A percentile compares a stretch with the other conserved stretches of the same genome.
phyloP scores from a whole-genome alignment of 202 grass and related monocot species.

The Alloteropsis angusta region DNA sequence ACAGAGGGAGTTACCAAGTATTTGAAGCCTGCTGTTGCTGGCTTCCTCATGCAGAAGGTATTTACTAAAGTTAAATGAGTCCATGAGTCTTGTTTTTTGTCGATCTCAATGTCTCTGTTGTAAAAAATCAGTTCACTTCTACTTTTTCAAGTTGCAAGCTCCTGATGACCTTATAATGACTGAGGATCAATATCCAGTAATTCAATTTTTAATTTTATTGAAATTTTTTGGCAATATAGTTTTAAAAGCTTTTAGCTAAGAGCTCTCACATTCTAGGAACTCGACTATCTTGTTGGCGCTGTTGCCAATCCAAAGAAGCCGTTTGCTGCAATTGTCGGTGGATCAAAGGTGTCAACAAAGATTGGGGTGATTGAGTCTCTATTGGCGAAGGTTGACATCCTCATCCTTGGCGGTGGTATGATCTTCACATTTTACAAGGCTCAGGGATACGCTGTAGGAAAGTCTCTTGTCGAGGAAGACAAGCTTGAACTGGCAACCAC shows the following conservation, averaged over 20 bases:
- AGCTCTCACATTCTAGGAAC: conserved; percentile 39
- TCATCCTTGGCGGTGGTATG: conserved; percentile 71
- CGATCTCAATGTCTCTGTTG: neutral
- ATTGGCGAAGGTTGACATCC: conserved; percentile 60
- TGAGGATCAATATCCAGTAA: neutral
- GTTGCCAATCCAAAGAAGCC: conserved; percentile 60
- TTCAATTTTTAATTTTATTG: neutral
- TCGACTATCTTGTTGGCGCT: conserved; percentile 66
- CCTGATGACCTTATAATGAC: neutral
- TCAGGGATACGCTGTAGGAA: conserved; percentile 51
- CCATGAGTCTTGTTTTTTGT: neutral
- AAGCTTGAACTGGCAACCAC: conserved; percentile 54
- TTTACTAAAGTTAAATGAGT: neutral
- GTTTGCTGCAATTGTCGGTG: conserved; percentile 63
- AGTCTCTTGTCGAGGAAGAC: conserved; percentile 72
- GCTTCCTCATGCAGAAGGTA: conserved; percentile 64
- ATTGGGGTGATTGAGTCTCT: conserved; percentile 73
- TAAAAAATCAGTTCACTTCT: neutral
- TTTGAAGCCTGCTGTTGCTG: conserved; percentile 55
- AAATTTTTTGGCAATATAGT: neutral
- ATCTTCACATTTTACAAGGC: conserved; percentile 85
- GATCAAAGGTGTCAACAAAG: conserved; percentile 64
- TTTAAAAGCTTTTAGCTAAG: conserved; percentile 7
- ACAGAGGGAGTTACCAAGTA: conserved; percentile 76
- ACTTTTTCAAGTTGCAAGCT: neutral